Percentiles rank a stretch among this genome's conserved stretches.
Evolutionary conservation across 345 rosid genomes (phyloP).

Genomic region (Salix dunnii): DNA sequence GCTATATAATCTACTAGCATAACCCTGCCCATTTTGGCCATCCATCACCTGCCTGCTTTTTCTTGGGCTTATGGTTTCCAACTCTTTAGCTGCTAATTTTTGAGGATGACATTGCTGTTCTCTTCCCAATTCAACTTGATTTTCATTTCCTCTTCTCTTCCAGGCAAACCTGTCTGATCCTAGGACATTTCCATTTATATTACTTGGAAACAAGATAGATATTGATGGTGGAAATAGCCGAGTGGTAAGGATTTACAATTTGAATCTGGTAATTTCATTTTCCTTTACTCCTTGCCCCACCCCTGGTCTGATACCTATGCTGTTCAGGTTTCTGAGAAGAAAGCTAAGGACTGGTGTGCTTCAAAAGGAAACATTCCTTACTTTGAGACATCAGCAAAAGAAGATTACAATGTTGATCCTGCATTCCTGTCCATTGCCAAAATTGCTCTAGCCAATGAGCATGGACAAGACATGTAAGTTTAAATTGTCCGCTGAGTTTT

Average conservation of each 20-base stretch:
- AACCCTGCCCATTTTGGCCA: background rate
- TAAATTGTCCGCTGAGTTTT: background rate
- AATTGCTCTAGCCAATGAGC: constrained; percentile 76
- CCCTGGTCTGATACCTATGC: constrained; percentile 6
- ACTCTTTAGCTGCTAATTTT: background rate
- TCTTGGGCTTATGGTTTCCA: background rate
- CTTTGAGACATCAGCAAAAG: constrained; percentile 95
- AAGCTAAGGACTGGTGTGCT: constrained; percentile 96
- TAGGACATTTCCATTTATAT: constrained; percentile 68
- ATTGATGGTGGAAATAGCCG: constrained; percentile 98
- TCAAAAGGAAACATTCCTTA: constrained; percentile 83
- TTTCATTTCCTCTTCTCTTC: constrained; percentile 12
- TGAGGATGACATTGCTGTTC: background rate
- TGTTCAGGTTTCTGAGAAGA: constrained; percentile 87
- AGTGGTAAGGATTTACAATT: constrained; percentile 56
- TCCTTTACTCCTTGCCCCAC: background rate
- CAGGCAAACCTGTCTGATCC: constrained; percentile 88
- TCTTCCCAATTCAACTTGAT: constrained; percentile 14
- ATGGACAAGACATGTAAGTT: constrained; percentile 87
- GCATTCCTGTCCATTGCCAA: constrained; percentile 77
- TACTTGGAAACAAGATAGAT: constrained; percentile 96
- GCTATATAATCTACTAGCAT: background rate
- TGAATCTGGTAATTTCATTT: background rate
- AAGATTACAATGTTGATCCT: constrained; percentile 83
- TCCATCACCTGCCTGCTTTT: background rate